Conservation (phyloP, 2,329 filamentous ascomycete species). For the Raffaelea deltoideospora region DNA sequence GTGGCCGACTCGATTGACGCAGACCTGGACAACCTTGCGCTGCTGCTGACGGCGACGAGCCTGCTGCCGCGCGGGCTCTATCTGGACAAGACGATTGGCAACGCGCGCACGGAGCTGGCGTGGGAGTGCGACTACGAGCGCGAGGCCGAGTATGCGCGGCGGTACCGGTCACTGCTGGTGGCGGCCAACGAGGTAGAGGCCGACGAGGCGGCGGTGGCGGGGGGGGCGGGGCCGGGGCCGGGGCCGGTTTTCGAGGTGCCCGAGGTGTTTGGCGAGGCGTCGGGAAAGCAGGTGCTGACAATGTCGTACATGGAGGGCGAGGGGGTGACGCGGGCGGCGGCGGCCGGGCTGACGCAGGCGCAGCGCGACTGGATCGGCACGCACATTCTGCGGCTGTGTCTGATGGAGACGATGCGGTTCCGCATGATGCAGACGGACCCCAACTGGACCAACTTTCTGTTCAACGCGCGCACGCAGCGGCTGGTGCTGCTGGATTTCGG, state of each 20-base stretch:
- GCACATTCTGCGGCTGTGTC: constrained; percentile 78
- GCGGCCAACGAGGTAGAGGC: constrained; percentile 11
- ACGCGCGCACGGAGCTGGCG: constrained; percentile 76
- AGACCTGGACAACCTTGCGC: constrained; percentile 81
- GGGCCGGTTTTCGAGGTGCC: constrained; percentile 61
- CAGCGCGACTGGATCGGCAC: constrained; percentile 95
- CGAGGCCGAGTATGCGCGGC: constrained; percentile 66
- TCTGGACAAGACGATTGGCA: constrained; percentile 93
- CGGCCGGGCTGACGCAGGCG: constrained; percentile 54
- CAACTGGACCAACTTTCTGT: constrained; percentile 99
- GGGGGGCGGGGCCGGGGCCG: neutral
- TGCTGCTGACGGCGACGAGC: constrained; percentile 79
- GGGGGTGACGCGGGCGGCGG: constrained; percentile 61
- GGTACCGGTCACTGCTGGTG: constrained; percentile 64
- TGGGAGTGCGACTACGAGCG: constrained; percentile 96
- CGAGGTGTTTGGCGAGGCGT: constrained; percentile 8
- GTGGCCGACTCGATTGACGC: constrained; percentile 94
- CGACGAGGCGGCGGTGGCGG: neutral
- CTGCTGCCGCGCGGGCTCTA: constrained; percentile 85
- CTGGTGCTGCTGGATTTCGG: constrained; percentile 94
- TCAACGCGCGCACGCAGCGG: constrained; percentile 54
- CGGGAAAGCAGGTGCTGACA: constrained; percentile 32
- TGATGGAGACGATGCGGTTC: constrained; percentile 89
- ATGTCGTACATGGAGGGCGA: constrained; percentile 83
- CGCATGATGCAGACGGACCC: constrained; percentile 98